Evolutionary conservation across 495 filamentous ascomycete species (phyloP).

Genomic region (Aspergillus homomorphus): DNA sequence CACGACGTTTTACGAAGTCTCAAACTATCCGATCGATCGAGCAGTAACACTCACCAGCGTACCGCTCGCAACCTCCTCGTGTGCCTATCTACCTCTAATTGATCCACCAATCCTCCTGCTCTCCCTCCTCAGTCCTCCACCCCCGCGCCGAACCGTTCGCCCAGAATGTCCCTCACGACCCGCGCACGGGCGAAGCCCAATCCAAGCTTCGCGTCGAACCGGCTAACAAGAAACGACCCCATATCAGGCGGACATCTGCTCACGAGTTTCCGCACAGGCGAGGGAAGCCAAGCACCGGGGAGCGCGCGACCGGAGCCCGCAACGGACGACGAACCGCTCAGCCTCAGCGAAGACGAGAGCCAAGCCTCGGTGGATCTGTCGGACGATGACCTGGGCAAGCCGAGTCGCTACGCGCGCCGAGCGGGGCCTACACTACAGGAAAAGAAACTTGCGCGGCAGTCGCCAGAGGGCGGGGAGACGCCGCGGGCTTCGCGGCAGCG

Average conservation of each 20-base stretch:
- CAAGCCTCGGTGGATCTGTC: slow-evolving; percentile 3
- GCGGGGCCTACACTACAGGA: slow-evolving; percentile 19
- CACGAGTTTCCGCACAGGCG: slow-evolving; percentile 22
- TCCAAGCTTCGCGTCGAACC: slow-evolving; percentile 26
- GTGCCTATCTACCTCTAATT: not conserved
- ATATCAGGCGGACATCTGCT: slow-evolving; percentile 12
- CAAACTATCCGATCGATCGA: not conserved
- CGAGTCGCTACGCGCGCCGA: slow-evolving; percentile 13
- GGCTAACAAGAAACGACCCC: slow-evolving; percentile 13
- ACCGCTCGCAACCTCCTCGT: not conserved
- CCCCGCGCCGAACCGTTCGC: not conserved
- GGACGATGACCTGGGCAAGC: slow-evolving; percentile 8
- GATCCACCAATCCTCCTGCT: not conserved
- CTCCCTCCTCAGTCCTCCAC: not conserved
- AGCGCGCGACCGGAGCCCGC: slow-evolving; percentile 15
- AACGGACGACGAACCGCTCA: slow-evolving; percentile 32
- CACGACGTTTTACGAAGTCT: not conserved
- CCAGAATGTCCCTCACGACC: not conserved
- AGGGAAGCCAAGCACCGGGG: not conserved
- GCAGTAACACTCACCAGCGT: not conserved
- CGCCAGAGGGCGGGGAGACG: not conserved
- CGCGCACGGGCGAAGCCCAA: slow-evolving; percentile 14
- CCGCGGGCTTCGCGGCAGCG: slow-evolving; percentile 7
- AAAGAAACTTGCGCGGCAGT: slow-evolving; percentile 20
- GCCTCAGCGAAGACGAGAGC: slow-evolving; percentile 28